These are phyloP conservation scores for Ceratocystiopsis sp. DNA, from an alignment of 2,329 filamentous ascomycete genomes.

Conservation along the genomic window DNA sequence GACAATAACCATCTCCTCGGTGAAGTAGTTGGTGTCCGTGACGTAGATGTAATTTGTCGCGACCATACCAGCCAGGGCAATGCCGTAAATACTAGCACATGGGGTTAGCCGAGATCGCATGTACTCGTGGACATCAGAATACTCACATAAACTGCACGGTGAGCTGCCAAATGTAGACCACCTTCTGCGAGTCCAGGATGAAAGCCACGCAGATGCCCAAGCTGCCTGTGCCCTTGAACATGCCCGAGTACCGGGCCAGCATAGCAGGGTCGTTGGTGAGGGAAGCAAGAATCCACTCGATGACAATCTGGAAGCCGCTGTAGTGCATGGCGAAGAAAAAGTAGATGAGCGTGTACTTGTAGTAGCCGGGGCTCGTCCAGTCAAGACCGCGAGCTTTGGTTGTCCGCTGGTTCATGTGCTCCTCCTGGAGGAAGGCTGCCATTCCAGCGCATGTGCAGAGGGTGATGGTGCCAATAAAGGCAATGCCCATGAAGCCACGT, in stretches of 20 bases:
- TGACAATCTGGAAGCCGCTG: constrained; percentile 2
- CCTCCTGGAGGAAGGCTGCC: background rate
- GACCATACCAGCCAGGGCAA: constrained; percentile 1
- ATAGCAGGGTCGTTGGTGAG: constrained; percentile 2
- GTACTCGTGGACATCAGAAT: background rate
- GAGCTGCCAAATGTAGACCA: background rate
- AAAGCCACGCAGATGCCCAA: constrained; percentile 3
- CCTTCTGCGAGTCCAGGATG: constrained; percentile 1
- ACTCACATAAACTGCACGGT: background rate
- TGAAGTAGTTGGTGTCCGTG: constrained; percentile 3
- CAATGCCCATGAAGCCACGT: constrained; percentile 1
- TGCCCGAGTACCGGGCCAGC: constrained; percentile 1
- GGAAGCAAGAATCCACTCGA: constrained; percentile 2
- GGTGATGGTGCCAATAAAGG: background rate
- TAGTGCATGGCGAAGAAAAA: constrained; percentile 3
- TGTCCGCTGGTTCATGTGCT: background rate
- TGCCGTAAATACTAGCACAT: background rate
- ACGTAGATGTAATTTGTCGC: background rate
- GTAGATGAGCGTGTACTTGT: background rate
- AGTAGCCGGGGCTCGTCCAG: background rate
- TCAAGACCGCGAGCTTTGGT: background rate
- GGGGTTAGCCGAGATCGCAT: background rate
- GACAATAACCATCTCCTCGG: constrained; percentile 1
- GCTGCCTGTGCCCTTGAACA: background rate
- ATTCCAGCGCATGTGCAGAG: constrained; percentile 1